Base-by-base conservation (phyloP, 2,329 filamentous ascomycete species). In the Cladosporium sp. region DNA sequence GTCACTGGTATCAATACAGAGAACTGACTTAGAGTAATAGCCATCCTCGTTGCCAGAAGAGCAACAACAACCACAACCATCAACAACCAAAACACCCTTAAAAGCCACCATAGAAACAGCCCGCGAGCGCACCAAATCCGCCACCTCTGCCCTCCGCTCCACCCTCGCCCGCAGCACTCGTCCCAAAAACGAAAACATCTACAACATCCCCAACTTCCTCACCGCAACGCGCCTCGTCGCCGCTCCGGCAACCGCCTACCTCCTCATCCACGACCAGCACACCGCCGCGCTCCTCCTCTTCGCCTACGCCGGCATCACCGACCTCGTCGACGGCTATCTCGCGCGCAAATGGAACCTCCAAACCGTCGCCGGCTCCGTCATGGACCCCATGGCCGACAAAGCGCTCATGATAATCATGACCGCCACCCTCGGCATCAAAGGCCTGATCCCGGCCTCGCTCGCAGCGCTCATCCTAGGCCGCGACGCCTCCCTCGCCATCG, bases 331-430 rank as follows among this genome's bases (percentile, higher is more conserved):
- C 76, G 95, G 95, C 65, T 98, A 90, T 85, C 95, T 99, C 72
- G 95, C 95, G 28, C 87, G 95, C 48, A 86, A 85, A 67, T 98
- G 91, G 88, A 90, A 94, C 59, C 85, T 92, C 65, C 91, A 95
- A 78, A 98, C 95, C 0, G 94, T 99, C 1, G 92, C 98, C 11
- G 95, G 95, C 63, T 96, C 92, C 63, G 88, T 99, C 32, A 92
- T 99, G 68, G 93, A 97, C 74, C 95, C 95, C 6, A 95, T 97
- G 91, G 95, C 95, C 3, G 95, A 99, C 79, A 99, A 99, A 81
- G 86, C 88, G 10, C 85, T 99, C 69, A 98, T 99, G 95, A 97
- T 94, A 0, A 88, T 97, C 65, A 79, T 96, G 72, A 96, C 94
- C 0, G 89, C 94, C 14, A 93, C 91, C 69, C 80, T 98, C 53